Conservation (phyloP, 169 alveolate genomes). For the Plasmodium cynomolgi region DNA sequence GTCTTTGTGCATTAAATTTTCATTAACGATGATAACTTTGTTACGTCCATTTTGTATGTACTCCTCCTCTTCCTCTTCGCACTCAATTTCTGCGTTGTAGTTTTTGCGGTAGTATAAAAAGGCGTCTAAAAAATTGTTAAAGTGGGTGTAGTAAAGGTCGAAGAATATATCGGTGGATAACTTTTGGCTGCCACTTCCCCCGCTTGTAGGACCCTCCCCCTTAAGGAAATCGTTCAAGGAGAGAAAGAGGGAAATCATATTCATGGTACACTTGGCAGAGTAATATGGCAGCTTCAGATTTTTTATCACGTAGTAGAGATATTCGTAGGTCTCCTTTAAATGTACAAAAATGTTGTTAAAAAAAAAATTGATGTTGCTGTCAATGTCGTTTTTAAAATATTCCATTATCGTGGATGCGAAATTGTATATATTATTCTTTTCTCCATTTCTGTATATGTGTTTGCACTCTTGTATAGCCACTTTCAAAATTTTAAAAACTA, state of each 20-base stretch:
- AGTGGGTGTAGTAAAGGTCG: conserved; percentile 62
- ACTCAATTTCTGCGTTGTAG: conserved; percentile 51
- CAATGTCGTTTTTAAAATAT: conserved; percentile 73
- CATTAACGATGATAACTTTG: conserved; percentile 26
- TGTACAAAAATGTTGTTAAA: conserved; percentile 38
- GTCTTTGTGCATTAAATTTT: conserved; percentile 46
- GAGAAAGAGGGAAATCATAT: conserved; percentile 73
- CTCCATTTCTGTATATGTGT: conserved; percentile 65
- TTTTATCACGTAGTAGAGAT: conserved; percentile 56
- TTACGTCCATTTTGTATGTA: conserved; percentile 28
- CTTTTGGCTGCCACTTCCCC: not conserved
- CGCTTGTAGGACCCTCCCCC: not conserved
- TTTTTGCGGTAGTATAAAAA: conserved; percentile 63
- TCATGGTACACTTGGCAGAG: conserved; percentile 68
- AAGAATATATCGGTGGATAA: conserved; percentile 51
- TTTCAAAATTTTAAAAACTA: conserved; percentile 62
- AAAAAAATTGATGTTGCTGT: conserved; percentile 55
- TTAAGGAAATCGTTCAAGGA: conserved; percentile 34
- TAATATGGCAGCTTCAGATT: conserved; percentile 67
- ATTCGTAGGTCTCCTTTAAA: conserved; percentile 74
- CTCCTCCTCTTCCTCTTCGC: conserved; percentile 29
- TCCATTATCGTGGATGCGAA: conserved; percentile 54
- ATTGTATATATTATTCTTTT: conserved; percentile 67
- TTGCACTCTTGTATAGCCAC: conserved; percentile 65
- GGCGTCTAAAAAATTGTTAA: conserved; percentile 29